Base-by-base conservation (phyloP, 768 basidiomycete species). In the Lactarius pseudohatsudake region DNA sequence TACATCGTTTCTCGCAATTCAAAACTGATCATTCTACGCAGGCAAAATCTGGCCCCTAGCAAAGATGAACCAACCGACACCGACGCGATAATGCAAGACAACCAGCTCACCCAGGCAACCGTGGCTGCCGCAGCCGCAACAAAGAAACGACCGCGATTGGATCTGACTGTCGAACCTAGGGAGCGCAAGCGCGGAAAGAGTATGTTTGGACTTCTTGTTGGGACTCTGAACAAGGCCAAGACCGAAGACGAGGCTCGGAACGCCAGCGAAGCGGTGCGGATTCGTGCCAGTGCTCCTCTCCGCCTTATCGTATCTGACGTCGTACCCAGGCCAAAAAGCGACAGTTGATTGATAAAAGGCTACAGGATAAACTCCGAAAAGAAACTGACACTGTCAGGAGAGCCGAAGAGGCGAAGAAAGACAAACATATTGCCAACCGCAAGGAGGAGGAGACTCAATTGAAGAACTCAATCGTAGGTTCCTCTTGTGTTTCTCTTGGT, bases 151-250 rank as follows among this genome's bases (percentile, higher is more conserved):
- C 91, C 91, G 67, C 85, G 88, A 72, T 81, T 92, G 69, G 89
- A 92, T 76, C 80, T 92, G 71, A 79, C 79, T 66, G 78, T 81
- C 57, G 81, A 74, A 74, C 66, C 75, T 70, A 81, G 87, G 72
- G 89, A 90, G 76, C 85, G 89, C 73, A 92, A 89, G 79, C 88
- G 90, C 73, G 91, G 91, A 75, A 91, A 90, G 85, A 86, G 84
- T 79, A 91, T 92, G 89, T 91, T 94, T 79, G 92, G 91, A 68
- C 81, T 93, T 70, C 80, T 92, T 70, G 77, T 94, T 64, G 90
- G 90, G 61, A 94, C 91, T 70, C 84, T 94, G 68, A 91, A 88
- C 79, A 91, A 90, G 81, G 92, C 92, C 70, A 92, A 92, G 80
- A 87, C 84, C 70, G 91, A 94, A 80, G 91, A 92, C 76, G 88